Evolutionary conservation across 768 basidiomycete genomes (phyloP).

Genomic region (Kwoniella dendrophila): DNA sequence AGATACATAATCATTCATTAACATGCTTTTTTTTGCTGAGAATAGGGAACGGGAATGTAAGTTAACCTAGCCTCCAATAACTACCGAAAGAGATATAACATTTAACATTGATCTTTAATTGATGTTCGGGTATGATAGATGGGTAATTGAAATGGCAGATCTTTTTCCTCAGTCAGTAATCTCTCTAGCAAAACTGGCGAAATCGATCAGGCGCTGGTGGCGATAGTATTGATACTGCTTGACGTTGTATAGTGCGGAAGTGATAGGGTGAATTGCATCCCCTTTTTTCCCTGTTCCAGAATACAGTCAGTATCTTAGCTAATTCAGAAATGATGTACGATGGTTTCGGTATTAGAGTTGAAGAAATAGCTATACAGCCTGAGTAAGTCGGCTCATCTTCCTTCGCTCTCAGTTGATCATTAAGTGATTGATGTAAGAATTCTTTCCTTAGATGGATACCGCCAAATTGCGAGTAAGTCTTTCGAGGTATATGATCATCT

Average conservation of each 20-base stretch:
- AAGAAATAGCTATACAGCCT: background rate
- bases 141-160: conserved; percentile 11
- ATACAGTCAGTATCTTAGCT: background rate
- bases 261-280: conserved; percentile 6
- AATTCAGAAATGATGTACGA: background rate
- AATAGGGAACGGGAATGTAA: background rate
- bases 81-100: too few species aligned
- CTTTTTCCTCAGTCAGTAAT: conserved; percentile 6
- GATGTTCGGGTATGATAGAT: background rate
- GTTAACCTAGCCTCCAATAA: too few species aligned
- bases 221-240: background rate
- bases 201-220: background rate
- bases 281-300: background rate
- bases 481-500: too few species aligned
- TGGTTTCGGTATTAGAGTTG: too few species aligned
- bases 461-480: conserved; percentile 28
- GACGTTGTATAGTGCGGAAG: background rate
- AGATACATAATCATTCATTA: too few species aligned
- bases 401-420: background rate
- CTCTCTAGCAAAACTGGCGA: background rate
- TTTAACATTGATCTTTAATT: too few species aligned
- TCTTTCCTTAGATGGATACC: background rate
- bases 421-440: too few species aligned
- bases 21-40: too few species aligned
- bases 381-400: background rate